phyloP scores from a whole-genome alignment of 164 flowering plant genomes.

The Echeveria elegans region DNA sequence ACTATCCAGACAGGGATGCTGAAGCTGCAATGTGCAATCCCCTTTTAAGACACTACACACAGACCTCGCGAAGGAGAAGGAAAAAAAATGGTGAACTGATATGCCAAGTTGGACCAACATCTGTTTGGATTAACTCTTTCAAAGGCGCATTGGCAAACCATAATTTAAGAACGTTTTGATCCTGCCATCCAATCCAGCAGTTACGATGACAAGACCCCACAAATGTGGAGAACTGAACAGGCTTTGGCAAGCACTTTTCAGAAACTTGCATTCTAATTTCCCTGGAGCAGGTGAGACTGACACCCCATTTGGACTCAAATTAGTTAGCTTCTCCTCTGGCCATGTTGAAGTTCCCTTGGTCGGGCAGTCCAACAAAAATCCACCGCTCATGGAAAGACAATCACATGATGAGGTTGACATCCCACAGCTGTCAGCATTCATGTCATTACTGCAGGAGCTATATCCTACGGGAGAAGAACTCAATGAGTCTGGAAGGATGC shows the following conservation, averaged over 20 bases:
- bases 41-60: too few relatives aligned
- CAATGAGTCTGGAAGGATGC: conserved; percentile 1
- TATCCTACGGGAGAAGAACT: conserved; percentile 7
- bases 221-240: conserved; percentile 35
- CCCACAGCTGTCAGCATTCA: conserved; percentile 14
- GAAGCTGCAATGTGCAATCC: too few relatives aligned
- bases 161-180: conserved; percentile 68
- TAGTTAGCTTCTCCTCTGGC: conserved; percentile 74
- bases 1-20: too few relatives aligned
- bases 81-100: too few relatives aligned
- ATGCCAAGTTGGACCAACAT: neutral
- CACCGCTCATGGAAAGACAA: conserved; percentile 32
- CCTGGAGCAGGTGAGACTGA: conserved; percentile 26
- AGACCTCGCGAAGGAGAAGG: too few relatives aligned
- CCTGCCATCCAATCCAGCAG: conserved; percentile 84
- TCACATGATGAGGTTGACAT: conserved; percentile 29
- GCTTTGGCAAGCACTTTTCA: conserved; percentile 52
- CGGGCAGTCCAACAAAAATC: conserved; percentile 38
- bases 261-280: conserved; percentile 43
- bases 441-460: conserved; percentile 16
- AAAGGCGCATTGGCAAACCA: conserved; percentile 62
- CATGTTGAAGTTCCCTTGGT: conserved; percentile 64
- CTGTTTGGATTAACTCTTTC: conserved; percentile 13
- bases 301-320: conserved; percentile 13
- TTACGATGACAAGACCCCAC: conserved; percentile 83